phyloP scores from a whole-genome alignment of 1,139 yeast species.

The Candida neerlandica region DNA sequence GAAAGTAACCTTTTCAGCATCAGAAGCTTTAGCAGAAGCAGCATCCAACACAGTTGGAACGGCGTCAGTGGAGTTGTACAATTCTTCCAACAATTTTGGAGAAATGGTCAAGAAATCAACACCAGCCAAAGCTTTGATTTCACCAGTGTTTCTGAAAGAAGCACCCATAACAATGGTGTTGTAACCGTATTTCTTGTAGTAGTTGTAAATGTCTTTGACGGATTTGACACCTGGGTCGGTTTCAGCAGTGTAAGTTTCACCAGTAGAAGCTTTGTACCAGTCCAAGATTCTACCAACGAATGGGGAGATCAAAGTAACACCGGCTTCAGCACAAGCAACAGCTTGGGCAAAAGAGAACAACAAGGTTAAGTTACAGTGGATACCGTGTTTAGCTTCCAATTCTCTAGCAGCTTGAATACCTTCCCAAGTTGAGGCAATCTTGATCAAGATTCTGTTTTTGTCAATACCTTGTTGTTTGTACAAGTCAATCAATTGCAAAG shows the following conservation, averaged over 20 bases:
- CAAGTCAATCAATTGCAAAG: slow-evolving; percentile 80
- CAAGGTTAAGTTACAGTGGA: slow-evolving; percentile 94
- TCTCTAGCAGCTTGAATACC: slow-evolving; percentile 99
- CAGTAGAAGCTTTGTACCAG: slow-evolving; percentile 96
- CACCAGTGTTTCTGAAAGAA: slow-evolving; percentile 97
- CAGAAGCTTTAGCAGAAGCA: slow-evolving; percentile 53
- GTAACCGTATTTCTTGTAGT: slow-evolving; percentile 96
- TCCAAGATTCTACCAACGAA: slow-evolving; percentile 99
- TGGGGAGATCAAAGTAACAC: slow-evolving; percentile 94
- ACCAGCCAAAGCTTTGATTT: slow-evolving; percentile 96
- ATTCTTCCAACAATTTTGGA: slow-evolving; percentile 89
- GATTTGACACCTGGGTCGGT: slow-evolving; percentile 96
- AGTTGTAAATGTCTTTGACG: slow-evolving; percentile 87
- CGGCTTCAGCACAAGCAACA: slow-evolving; percentile 98
- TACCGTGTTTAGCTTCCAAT: slow-evolving; percentile 85
- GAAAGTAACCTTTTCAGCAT: slow-evolving; percentile 73
- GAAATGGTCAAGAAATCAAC: slow-evolving; percentile 95
- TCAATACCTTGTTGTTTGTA: slow-evolving; percentile 82
- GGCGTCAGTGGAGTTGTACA: slow-evolving; percentile 71
- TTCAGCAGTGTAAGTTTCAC: slow-evolving; percentile 79
- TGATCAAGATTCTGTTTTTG: slow-evolving; percentile 90
- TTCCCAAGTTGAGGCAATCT: slow-evolving; percentile 98
- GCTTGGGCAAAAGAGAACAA: slow-evolving; percentile 96
- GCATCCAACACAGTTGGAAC: slow-evolving; percentile 81
- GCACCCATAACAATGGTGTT: slow-evolving; percentile 99